These are phyloP conservation scores for Bocquillonia castaneifolia DNA, from an alignment of 441 rosid species.

Conservation along the genomic window DNA sequence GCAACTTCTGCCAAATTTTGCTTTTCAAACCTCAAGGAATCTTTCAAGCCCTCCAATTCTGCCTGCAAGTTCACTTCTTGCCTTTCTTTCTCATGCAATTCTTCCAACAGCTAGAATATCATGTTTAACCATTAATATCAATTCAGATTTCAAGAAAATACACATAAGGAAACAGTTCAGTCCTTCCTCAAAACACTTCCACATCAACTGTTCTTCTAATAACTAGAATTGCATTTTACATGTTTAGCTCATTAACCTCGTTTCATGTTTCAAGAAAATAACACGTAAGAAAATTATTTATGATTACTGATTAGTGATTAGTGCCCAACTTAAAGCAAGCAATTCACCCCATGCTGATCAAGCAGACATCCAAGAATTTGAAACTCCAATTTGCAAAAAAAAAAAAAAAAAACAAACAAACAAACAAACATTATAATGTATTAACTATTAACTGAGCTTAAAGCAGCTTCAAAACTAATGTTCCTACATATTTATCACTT, in stretches of 20 bases:
- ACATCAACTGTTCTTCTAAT: not conserved
- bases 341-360: not conserved
- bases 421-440: no score
- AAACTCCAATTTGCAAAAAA: not conserved
- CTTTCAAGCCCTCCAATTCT: slow-evolving; percentile 59
- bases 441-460: not conserved
- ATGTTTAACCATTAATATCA: slow-evolving; percentile 21
- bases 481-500: no score
- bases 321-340: not conserved
- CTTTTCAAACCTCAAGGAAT: slow-evolving; percentile 57
- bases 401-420: no score
- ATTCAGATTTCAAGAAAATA: slow-evolving; percentile 7
- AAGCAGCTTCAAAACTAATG: slow-evolving; percentile 1
- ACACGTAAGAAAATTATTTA: no score
- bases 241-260: not conserved
- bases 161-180: not conserved
- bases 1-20: slow-evolving; percentile 47
- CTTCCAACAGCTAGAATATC: slow-evolving; percentile 56
- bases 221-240: not conserved
- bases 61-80: slow-evolving; percentile 57
- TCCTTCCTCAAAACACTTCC: not conserved
- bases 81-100: slow-evolving; percentile 60
- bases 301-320: not conserved
- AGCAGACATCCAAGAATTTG: not conserved
- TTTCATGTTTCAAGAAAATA: not conserved